A percentile compares a stretch with the other conserved stretches of the same genome.
phyloP scores from a whole-genome alignment of 2,329 filamentous ascomycete species.

The Paecilomyces formosus region DNA sequence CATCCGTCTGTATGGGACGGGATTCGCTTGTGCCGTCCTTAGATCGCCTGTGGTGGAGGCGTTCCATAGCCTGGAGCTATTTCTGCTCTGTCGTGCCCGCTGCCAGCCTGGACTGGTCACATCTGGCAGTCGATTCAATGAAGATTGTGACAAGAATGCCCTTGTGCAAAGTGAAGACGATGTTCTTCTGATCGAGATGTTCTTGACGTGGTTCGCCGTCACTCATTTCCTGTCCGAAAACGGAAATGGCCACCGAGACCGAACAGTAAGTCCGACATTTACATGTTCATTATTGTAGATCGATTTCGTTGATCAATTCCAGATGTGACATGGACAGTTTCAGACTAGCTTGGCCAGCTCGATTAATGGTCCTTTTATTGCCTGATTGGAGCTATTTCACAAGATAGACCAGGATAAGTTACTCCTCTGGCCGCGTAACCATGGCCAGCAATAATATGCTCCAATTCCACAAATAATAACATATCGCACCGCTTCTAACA shows the following conservation, averaged over 20 bases:
- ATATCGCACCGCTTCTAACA: too few relatives aligned
- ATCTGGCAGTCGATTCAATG: not conserved
- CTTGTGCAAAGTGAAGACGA: not conserved
- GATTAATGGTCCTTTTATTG: not conserved
- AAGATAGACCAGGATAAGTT: too few relatives aligned
- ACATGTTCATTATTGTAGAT: not conserved
- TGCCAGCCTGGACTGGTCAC: not conserved
- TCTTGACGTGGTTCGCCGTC: not conserved
- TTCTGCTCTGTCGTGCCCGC: not conserved
- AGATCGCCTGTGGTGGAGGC: not conserved
- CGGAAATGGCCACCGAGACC: not conserved
- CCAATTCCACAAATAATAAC: too few relatives aligned
- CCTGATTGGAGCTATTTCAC: too few relatives aligned
- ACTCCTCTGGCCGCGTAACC: too few relatives aligned
- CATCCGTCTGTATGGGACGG: not conserved
- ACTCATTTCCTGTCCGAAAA: not conserved
- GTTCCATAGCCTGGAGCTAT: not conserved
- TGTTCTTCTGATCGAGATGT: too few relatives aligned
- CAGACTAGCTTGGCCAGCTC: not conserved
- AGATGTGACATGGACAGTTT: not conserved
- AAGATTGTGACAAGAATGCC: not conserved
- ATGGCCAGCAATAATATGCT: too few relatives aligned
- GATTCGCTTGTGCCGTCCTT: not conserved
- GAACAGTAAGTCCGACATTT: not conserved
- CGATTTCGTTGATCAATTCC: not conserved